These are phyloP conservation scores for Myriangium duriaei DNA, from an alignment of 2,329 filamentous ascomycete genomes.

Conservation along the genomic window DNA sequence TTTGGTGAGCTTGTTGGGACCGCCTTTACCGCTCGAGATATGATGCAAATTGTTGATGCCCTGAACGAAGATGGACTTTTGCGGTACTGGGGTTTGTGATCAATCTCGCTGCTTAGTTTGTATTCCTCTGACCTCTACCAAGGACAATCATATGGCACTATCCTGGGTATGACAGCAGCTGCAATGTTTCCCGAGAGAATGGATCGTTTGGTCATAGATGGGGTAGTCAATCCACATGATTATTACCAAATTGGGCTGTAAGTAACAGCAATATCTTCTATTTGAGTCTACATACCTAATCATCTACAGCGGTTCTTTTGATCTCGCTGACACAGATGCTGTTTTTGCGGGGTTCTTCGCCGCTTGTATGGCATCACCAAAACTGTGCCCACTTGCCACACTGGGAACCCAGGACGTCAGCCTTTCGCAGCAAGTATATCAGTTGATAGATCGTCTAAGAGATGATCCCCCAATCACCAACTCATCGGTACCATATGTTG, in stretches of 20 bases:
- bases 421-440: not conserved
- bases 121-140: not conserved
- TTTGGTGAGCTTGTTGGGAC: conserved; percentile 29
- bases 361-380: not conserved
- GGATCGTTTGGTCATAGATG: conserved; percentile 38
- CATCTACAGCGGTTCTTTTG: no score
- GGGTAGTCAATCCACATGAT: conserved; percentile 8
- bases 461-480: not conserved
- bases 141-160: conserved; percentile 43
- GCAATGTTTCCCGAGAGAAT: conserved; percentile 41
- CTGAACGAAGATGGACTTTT: conserved; percentile 30
- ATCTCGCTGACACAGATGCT: not conserved
- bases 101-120: not conserved
- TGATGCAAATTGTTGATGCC: conserved; percentile 34
- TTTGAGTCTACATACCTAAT: no score
- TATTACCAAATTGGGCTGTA: conserved; percentile 5
- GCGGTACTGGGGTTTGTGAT: conserved; percentile 26
- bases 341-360: not conserved
- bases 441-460: not conserved
- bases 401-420: not conserved
- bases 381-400: conserved; percentile 26
- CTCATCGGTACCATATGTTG: not conserved
- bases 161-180: conserved; percentile 41
- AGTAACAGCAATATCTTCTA: no score
- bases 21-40: conserved; percentile 33